Evolutionary conservation across 192 early-diverging fungal genomes (phyloP), one percentile per base, ranked within the genome.

Genomic region (Linnemannia hyalina): DNA sequence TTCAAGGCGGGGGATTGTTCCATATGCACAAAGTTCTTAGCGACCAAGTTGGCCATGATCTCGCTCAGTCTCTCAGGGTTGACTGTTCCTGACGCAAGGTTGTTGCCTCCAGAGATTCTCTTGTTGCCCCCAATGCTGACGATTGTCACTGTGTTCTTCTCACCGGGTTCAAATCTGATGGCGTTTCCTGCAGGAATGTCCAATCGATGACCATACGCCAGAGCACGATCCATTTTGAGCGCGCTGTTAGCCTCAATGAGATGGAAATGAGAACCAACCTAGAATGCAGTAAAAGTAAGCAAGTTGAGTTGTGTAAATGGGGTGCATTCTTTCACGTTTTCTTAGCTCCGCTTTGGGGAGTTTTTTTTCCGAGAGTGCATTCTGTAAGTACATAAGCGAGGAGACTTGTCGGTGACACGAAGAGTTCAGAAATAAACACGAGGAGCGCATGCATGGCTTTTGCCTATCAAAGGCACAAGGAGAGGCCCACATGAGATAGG

Each of bases 181-280:
- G 97, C 97, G 0, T 97, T 96, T 46, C 98, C 98, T 8, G 97
- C 96, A 0, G 97, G 96, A 74, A 99, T 97, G 87, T 98, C 96
- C 18, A 99, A 90, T 20, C 97, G 91, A 72, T 92, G 91, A 3
- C 97, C 98, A 82, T 98, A 98, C 3, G 97, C 93, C 5, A 95
- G 81, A 0, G 80, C 84, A 20, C 98, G 95, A 89, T 98, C 97
- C 91, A 99, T 98, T 71, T 83, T 75, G 23, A 99, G 89, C 40
- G 78, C 73, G 11, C 94, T 90, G 85, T 99, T 99, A 47, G 95
- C 91, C 88, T 99, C 98, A 74, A 98, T 97, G 82, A 99, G 96
- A 81, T 99, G 98, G 88, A 95, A 99, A 90, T 99, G 98, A 9
- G 96, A 97, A 18, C 98, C 98, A 55, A 99, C 94, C 95, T 95